Conservation (phyloP, 2,329 filamentous ascomycete species). For the Colletotrichum nymphaeae region DNA sequence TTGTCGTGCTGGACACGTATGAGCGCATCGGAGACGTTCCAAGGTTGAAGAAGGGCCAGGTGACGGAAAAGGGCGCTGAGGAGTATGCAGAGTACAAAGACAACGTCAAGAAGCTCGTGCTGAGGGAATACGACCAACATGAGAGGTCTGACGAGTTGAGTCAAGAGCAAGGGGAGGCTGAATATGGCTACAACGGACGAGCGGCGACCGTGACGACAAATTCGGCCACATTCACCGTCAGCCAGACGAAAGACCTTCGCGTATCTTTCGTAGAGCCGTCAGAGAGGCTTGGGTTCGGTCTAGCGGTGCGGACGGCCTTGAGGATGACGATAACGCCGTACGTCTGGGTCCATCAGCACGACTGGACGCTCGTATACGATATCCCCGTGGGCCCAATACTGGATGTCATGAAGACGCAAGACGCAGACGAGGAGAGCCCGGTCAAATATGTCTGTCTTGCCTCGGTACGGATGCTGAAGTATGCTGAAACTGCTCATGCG, state of each 20-base stretch:
- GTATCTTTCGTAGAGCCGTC: slow-evolving; percentile 62
- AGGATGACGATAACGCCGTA: slow-evolving; percentile 59
- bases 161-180: slow-evolving; percentile 50
- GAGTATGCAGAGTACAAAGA: slow-evolving; percentile 57
- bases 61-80: slow-evolving; percentile 57
- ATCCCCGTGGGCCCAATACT: slow-evolving; percentile 58
- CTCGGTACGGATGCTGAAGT: slow-evolving; percentile 62
- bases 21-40: slow-evolving; percentile 56
- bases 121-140: slow-evolving; percentile 41
- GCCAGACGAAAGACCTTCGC: slow-evolving; percentile 46
- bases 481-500: slow-evolving; percentile 61
- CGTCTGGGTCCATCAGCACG: slow-evolving; percentile 69
- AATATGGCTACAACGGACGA: slow-evolving; percentile 55
- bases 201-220: background rate
- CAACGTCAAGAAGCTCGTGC: slow-evolving; percentile 57
- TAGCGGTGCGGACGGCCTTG: slow-evolving; percentile 64
- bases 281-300: slow-evolving; percentile 61
- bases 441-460: slow-evolving; percentile 66
- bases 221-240: slow-evolving; percentile 43
- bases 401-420: slow-evolving; percentile 56
- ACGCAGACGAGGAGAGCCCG: slow-evolving; percentile 44
- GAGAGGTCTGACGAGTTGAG: background rate
- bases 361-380: slow-evolving; percentile 61
- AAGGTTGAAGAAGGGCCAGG: slow-evolving; percentile 65
- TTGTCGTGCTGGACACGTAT: slow-evolving; percentile 65